Conservation (phyloP, 2,329 filamentous ascomycete species). For the Colletotrichum limetticola region DNA sequence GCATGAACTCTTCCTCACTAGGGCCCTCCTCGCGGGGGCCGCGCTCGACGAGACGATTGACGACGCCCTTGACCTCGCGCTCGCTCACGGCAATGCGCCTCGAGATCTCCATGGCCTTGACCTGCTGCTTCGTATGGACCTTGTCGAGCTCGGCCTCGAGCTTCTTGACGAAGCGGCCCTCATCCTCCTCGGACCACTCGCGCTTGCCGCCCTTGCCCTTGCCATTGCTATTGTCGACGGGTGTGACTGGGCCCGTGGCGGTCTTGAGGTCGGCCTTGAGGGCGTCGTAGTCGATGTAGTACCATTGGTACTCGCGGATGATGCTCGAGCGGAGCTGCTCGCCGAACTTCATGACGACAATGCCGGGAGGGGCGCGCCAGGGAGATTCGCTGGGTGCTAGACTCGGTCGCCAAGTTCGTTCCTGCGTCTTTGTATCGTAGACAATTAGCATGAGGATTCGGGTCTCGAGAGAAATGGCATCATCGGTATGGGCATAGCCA, state of each 20-base stretch:
- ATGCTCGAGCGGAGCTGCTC: slow-evolving; percentile 95
- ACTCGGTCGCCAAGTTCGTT: slow-evolving; percentile 53
- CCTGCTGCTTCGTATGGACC: slow-evolving; percentile 96
- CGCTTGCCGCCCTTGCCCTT: slow-evolving; percentile 49
- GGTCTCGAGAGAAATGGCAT: slow-evolving; percentile 3
- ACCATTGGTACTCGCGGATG: slow-evolving; percentile 97
- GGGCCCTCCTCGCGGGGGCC: slow-evolving; percentile 69
- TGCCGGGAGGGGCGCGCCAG: slow-evolving; percentile 57
- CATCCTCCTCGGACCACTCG: slow-evolving; percentile 91
- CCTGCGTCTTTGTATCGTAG: slow-evolving; percentile 58
- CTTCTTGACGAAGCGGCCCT: slow-evolving; percentile 85
- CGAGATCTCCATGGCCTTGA: slow-evolving; percentile 96
- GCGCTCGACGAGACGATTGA: slow-evolving; percentile 76
- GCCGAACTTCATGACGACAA: slow-evolving; percentile 84
- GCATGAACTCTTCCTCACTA: slow-evolving; percentile 91
- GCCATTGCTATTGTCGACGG: slow-evolving; percentile 39
- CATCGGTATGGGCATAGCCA: background rate
- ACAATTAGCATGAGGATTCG: slow-evolving; percentile 60
- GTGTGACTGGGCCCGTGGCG: slow-evolving; percentile 62
- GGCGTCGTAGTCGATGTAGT: slow-evolving; percentile 98
- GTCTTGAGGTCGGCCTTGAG: slow-evolving; percentile 89
- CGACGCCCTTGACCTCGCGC: slow-evolving; percentile 88
- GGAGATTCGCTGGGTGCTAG: slow-evolving; percentile 36
- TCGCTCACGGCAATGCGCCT: slow-evolving; percentile 89
- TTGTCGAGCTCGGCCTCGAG: slow-evolving; percentile 96